Evolutionary conservation across 2,329 filamentous ascomycete species (phyloP), one percentile per base, ranked within the genome.

Genomic region (Xylaria hypoxylon): DNA sequence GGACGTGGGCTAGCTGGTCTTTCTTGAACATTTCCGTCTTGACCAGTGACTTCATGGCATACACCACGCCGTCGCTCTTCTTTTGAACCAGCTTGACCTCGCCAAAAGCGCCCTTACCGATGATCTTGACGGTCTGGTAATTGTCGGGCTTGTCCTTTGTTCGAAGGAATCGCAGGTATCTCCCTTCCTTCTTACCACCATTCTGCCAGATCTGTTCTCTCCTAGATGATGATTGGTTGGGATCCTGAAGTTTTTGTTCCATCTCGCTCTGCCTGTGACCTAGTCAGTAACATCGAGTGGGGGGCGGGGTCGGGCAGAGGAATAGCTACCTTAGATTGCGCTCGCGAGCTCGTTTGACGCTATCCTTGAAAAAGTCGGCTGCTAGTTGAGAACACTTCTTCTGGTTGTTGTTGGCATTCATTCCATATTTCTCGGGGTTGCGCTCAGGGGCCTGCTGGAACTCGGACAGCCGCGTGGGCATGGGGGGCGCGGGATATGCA

Each of bases 11-110:
- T 68, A 99, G 84, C 80, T 99, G 96, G 77, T 99, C 96, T 81
- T 97, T 97, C 83, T 97, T 97, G 84, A 97, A 97, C 96, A 99
- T 99, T 81, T 99, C 96, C 55, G 93, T 94, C 85, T 99, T 99
- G 80, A 99, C 93, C 72, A 99, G 85, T 51, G 95, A 98, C 84
- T 99, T 99, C 85, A 99, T 91, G 67, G 96, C 96, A 76, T 98
- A 99, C 70, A 99, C 94, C 81, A 97, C 97, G 80, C 93, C 93
- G 76, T 98, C 96, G 59, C 92, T 90, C 86, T 94, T 97, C 83
- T 97, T 93, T 83, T 97, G 94, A 65, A 99, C 96, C 68, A 99
- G 86, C 82, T 97, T 97, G 75, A 99, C 96, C 81, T 99, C 96
- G 79, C 96, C 96, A 77, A 99, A 99, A 15, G 96, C 96, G 80